Evolutionary conservation across 306 rosid species (phyloP), one percentile per base, ranked within the genome.

Genomic region (Lathyrus oleraceus): DNA sequence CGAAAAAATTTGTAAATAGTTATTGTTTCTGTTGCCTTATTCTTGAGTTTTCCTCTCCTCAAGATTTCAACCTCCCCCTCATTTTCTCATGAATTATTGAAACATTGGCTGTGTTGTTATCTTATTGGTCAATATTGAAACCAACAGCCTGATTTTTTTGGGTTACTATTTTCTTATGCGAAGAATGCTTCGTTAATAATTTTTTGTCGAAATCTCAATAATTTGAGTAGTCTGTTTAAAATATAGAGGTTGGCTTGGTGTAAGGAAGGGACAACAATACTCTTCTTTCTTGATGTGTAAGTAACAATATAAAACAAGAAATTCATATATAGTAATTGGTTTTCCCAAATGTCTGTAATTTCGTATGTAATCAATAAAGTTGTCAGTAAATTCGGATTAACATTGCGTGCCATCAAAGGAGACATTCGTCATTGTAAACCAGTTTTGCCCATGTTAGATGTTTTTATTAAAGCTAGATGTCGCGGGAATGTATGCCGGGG

Each of bases 321-420:
- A 72, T 81, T 78, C 74, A 74, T 74, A 63, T 74, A 63, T 75
- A 25, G 28, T 25, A 60, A 38, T 21, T 76, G 58, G 32, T 72
- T 56, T 78, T 78, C 10, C 59, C 59, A 58, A 77, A 62, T 75
- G 73, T 77, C 49, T 74, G 80, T 80, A 74, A 75, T 38, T 58
- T 54, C 63, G 36, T 60, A 23, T 80, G 42, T 73, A 73, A 61
- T 69, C 72, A 58, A 61, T 84, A 40, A 73, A 76, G 81, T 74
- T 70, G 75, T 79, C 83, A 45, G 76, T 75, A 84, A 76, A 73
- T 83, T 81, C 80, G 67, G 71, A 38, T 79, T 79, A 82, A 76
- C 79, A 76, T 70, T 79, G 73, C 78, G 81, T 65, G 69, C 85
- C 67, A 78, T 84, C 75, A 78, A 83, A 78, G 89, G 78, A 82